Evolutionary conservation across 139 green algal species (phyloP).

Genomic region (Volvox reticuliferus): DNA sequence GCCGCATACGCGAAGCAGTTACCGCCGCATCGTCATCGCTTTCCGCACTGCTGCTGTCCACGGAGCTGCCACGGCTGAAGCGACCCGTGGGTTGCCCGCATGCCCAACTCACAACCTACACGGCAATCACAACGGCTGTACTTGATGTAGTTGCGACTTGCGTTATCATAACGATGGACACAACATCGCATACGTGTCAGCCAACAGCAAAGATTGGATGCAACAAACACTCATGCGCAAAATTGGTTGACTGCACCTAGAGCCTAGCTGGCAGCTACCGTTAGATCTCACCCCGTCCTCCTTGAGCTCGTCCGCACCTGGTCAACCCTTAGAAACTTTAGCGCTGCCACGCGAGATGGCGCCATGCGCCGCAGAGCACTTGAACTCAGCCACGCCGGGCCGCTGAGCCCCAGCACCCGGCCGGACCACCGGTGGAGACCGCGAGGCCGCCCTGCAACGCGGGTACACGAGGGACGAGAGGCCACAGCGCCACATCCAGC

Average conservation of each 20-base stretch:
- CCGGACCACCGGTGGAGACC: constrained; percentile 21
- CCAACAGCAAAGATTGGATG: too few relatives aligned
- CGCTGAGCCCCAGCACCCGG: background rate
- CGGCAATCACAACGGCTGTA: background rate
- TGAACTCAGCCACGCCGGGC: background rate
- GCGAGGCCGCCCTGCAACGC: background rate
- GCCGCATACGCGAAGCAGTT: background rate
- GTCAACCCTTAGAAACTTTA: background rate
- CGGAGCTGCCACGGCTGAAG: background rate
- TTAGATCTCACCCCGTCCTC: background rate
- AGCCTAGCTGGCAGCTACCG: background rate
- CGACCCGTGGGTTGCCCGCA: background rate
- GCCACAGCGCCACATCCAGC: too few relatives aligned
- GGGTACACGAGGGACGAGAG: too few relatives aligned
- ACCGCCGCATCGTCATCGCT: background rate
- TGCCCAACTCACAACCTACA: constrained; percentile 23
- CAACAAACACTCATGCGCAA: too few relatives aligned
- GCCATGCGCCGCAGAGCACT: background rate
- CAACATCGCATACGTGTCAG: too few relatives aligned
- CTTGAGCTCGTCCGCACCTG: background rate
- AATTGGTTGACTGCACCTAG: background rate
- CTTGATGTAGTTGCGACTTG: too few relatives aligned
- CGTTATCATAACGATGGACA: background rate
- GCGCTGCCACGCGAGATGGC: background rate
- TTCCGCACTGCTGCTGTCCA: background rate